phyloP scores from a whole-genome alignment of 2,329 filamentous ascomycete genomes.

The Botrytis hyacinthi region DNA sequence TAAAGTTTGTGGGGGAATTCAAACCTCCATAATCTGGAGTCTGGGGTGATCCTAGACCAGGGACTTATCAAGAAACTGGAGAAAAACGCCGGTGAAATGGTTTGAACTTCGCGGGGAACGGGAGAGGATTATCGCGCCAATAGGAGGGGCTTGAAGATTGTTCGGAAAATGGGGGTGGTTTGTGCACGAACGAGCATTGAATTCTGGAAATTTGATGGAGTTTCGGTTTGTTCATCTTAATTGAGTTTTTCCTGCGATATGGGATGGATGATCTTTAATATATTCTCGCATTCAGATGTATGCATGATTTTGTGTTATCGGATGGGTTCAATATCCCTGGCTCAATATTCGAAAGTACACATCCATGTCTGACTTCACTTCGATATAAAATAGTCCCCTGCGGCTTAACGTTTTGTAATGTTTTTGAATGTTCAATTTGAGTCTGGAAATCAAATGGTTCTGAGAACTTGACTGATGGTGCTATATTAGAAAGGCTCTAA shows the following conservation, averaged over 20 bases:
- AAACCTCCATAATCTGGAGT: neutral
- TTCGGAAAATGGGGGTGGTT: neutral
- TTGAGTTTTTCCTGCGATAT: neutral
- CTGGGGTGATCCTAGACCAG: neutral
- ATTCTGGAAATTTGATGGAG: neutral
- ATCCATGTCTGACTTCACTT: neutral
- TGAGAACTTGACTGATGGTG: neutral
- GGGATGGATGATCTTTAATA: neutral
- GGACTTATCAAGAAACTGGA: neutral
- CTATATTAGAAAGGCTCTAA: neutral
- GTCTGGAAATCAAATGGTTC: neutral
- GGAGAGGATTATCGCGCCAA: slow-evolving; percentile 24
- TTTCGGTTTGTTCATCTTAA: neutral
- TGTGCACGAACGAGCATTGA: neutral
- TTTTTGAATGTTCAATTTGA: neutral
- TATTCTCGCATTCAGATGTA: neutral
- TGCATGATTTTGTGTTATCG: neutral
- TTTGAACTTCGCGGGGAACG: slow-evolving; percentile 22
- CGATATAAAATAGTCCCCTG: neutral
- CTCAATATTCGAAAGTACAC: neutral
- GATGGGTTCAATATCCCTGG: neutral
- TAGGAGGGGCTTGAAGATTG: neutral
- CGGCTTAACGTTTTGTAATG: neutral
- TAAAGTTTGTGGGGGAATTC: neutral
- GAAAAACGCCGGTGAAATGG: neutral